Percentiles rank a stretch among this genome's conserved stretches.
Evolutionary conservation across 805 yeast species (phyloP).

Genomic region (Candida gorgasii): DNA sequence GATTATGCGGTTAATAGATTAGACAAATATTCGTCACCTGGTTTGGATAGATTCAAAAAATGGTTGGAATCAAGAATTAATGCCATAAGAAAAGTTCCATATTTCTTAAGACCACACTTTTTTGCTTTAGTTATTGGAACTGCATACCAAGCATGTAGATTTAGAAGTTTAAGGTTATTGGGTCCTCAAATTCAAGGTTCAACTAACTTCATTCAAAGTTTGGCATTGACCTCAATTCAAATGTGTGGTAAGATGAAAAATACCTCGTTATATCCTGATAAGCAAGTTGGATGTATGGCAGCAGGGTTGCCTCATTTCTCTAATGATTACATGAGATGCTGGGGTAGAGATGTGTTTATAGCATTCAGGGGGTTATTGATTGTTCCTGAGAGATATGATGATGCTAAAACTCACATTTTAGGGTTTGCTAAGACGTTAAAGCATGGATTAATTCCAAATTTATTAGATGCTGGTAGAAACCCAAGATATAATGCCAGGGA

Average conservation of each 20-base stretch:
- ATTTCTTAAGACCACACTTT: slow-evolving; percentile 80
- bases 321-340: slow-evolving; percentile 88
- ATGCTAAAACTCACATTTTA: slow-evolving; percentile 78
- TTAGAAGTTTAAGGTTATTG: slow-evolving; percentile 61
- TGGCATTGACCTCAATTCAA: slow-evolving; percentile 82
- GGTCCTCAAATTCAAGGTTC: slow-evolving; percentile 55
- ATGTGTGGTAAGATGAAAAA: slow-evolving; percentile 75
- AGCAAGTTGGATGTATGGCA: slow-evolving; percentile 73
- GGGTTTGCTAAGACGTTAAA: slow-evolving; percentile 89
- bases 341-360: slow-evolving; percentile 97
- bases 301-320: slow-evolving; percentile 97
- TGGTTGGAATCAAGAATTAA: slow-evolving; percentile 73
- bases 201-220: slow-evolving; percentile 73
- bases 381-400: slow-evolving; percentile 74
- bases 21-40: slow-evolving; percentile 51
- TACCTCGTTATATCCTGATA: slow-evolving; percentile 72
- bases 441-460: slow-evolving; percentile 92
- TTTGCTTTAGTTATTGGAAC: slow-evolving; percentile 81
- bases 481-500: slow-evolving; percentile 96
- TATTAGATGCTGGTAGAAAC: slow-evolving; percentile 88
- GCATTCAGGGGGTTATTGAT: slow-evolving; percentile 79
- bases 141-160: slow-evolving; percentile 80
- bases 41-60: slow-evolving; percentile 53
- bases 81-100: slow-evolving; percentile 67
- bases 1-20: slow-evolving; percentile 71